A percentile compares a stretch with the other conserved stretches of the same genome.
These are phyloP conservation scores for Nigrospora osmanthi DNA, from an alignment of 2,329 filamentous ascomycete species.

Conservation along the genomic window DNA sequence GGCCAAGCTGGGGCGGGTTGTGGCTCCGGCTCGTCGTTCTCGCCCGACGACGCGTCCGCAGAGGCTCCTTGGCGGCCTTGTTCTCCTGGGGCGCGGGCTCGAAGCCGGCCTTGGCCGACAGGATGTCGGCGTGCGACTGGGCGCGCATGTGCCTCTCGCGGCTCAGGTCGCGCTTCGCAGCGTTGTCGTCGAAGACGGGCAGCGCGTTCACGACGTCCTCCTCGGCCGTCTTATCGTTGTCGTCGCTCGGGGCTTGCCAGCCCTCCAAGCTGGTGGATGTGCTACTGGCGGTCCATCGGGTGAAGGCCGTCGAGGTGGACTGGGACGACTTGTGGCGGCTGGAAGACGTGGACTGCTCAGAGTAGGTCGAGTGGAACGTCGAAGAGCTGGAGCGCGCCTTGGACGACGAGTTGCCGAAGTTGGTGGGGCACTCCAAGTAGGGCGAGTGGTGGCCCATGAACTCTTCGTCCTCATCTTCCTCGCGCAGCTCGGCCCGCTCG, in stretches of 20 bases:
- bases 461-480: constrained; percentile 21
- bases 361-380: constrained; percentile 42
- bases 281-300: constrained; percentile 42
- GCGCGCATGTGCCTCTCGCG: constrained; percentile 19
- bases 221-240: constrained; percentile 5
- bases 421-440: constrained; percentile 22
- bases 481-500: constrained; percentile 21
- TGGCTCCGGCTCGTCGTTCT: constrained; percentile 22
- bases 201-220: constrained; percentile 3
- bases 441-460: constrained; percentile 14
- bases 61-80: constrained; percentile 9
- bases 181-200: constrained; percentile 1
- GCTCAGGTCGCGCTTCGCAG: constrained; percentile 5
- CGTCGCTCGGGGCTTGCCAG: constrained; percentile 14
- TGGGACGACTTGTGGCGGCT: constrained; percentile 45
- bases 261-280: constrained; percentile 5
- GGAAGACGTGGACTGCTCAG: constrained; percentile 33
- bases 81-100: background rate
- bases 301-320: constrained; percentile 46
- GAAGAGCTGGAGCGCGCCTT: constrained; percentile 45
- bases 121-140: constrained; percentile 20
- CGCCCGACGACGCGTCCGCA: constrained; percentile 19
- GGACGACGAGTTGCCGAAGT: constrained; percentile 20
- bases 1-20: constrained; percentile 17
- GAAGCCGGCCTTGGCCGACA: constrained; percentile 7